phyloP scores from a whole-genome alignment of 2,329 filamentous ascomycete species.

The Botrytis cinerea region DNA sequence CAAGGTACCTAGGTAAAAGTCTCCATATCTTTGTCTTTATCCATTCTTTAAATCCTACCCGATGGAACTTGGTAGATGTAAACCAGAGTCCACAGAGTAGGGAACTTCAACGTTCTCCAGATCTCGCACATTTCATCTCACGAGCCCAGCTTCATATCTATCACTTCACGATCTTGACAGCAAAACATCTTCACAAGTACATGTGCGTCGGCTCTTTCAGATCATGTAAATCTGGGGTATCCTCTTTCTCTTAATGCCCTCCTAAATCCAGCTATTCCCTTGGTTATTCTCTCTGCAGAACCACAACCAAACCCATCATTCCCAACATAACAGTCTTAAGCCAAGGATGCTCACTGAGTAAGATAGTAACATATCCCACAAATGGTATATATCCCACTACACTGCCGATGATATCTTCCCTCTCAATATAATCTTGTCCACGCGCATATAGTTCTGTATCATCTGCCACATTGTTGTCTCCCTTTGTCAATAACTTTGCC shows the following conservation, averaged over 20 bases:
- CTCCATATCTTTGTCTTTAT: background rate
- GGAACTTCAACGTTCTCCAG: background rate
- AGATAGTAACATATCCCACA: conserved; percentile 94
- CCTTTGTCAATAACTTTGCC: conserved; percentile 87
- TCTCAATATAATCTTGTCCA: conserved; percentile 82
- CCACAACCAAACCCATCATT: conserved; percentile 91
- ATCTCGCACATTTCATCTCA: background rate
- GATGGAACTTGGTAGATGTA: background rate
- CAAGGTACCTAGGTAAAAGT: background rate
- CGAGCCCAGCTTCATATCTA: background rate
- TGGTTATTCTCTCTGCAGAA: conserved; percentile 80
- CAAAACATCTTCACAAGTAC: conserved; percentile 5
- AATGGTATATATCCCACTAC: conserved; percentile 91
- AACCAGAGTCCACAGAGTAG: background rate
- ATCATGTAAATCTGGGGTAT: conserved; percentile 34
- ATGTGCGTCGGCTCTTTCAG: background rate
- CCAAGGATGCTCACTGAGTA: conserved; percentile 95
- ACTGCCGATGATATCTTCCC: conserved; percentile 89
- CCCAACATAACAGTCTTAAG: conserved; percentile 93
- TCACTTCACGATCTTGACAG: background rate
- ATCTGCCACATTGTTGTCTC: conserved; percentile 93
- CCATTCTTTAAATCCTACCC: background rate
- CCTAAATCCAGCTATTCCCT: background rate
- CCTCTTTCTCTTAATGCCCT: conserved; percentile 25
- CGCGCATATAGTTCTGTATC: conserved; percentile 88